These are phyloP conservation scores for Juglanconis juglandina DNA, from an alignment of 2,329 filamentous ascomycete species.

Conservation along the genomic window DNA sequence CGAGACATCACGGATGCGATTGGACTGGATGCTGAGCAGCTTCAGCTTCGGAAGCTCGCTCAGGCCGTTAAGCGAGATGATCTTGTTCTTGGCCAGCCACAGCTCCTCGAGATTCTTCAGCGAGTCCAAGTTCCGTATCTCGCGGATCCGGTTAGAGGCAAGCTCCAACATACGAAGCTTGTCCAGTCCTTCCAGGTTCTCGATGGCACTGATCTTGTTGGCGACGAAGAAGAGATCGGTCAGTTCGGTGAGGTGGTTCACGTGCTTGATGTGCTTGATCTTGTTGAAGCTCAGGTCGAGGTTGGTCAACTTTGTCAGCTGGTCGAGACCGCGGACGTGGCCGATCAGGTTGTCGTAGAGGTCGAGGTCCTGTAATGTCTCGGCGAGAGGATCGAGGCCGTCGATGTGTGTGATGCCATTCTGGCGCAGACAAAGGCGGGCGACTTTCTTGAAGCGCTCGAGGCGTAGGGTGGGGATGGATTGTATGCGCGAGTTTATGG, in stretches of 20 bases:
- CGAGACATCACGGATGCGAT: slow-evolving; percentile 76
- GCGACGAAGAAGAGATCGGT: slow-evolving; percentile 88
- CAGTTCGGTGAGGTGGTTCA: slow-evolving; percentile 72
- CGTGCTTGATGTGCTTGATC: slow-evolving; percentile 94
- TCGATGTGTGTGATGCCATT: slow-evolving; percentile 82
- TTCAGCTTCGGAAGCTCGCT: slow-evolving; percentile 72
- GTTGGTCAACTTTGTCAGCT: slow-evolving; percentile 68
- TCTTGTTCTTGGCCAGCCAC: slow-evolving; percentile 97
- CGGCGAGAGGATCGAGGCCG: slow-evolving; percentile 63
- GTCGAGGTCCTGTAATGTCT: slow-evolving; percentile 77
- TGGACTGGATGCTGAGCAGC: slow-evolving; percentile 91
- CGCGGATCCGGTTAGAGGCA: slow-evolving; percentile 85
- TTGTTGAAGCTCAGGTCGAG: slow-evolving; percentile 98
- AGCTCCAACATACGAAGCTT: slow-evolving; percentile 82
- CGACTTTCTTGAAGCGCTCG: slow-evolving; percentile 74
- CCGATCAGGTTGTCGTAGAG: slow-evolving; percentile 95
- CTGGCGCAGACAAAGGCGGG: slow-evolving; percentile 84
- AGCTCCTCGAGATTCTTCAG: slow-evolving; percentile 78
- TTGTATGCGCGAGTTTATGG: slow-evolving; percentile 79
- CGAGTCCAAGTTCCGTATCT: slow-evolving; percentile 80
- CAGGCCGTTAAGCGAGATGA: slow-evolving; percentile 76
- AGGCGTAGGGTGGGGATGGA: slow-evolving; percentile 77
- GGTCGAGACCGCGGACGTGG: slow-evolving; percentile 79
- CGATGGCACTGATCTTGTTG: slow-evolving; percentile 88
- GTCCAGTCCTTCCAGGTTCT: slow-evolving; percentile 72